phyloP scores from a whole-genome alignment of 441 rosid genomes.

The Daphne laureola region DNA sequence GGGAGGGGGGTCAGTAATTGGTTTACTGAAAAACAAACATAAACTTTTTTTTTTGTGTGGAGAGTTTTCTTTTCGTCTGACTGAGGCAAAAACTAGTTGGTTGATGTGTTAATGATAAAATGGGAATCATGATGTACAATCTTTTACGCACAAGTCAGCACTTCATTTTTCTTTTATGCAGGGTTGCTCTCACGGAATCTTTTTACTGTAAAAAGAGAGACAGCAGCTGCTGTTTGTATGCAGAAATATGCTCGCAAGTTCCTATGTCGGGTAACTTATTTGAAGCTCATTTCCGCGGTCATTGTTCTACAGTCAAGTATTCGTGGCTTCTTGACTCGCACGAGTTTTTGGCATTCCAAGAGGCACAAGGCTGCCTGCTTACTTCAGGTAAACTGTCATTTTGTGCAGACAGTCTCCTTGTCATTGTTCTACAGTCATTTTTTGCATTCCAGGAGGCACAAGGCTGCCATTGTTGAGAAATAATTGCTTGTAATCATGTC shows the following conservation, averaged over 20 bases:
- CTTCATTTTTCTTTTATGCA: constrained; percentile 26
- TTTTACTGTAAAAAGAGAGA: constrained; percentile 49
- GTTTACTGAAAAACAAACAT: too few species aligned
- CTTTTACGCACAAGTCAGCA: constrained; percentile 10
- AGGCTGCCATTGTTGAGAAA: neutral
- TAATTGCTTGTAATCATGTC: too few species aligned
- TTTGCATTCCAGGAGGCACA: constrained; percentile 4
- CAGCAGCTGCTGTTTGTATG: constrained; percentile 66
- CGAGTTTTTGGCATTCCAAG: constrained; percentile 45
- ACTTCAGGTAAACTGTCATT: constrained; percentile 55
- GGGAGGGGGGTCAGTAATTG: too few species aligned
- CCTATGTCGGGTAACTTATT: constrained; percentile 45
- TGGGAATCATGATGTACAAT: too few species aligned
- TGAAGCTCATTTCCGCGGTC: constrained; percentile 44
- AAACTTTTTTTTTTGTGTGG: too few species aligned
- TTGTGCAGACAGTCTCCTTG: constrained; percentile 1
- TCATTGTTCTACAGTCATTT: neutral
- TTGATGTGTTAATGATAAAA: too few species aligned
- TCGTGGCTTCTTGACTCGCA: constrained; percentile 57
- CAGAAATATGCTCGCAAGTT: constrained; percentile 67
- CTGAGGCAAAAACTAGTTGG: too few species aligned
- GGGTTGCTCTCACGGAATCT: constrained; percentile 71
- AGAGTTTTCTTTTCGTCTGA: too few species aligned
- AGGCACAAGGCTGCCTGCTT: constrained; percentile 55
- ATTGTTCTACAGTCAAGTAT: constrained; percentile 56